A percentile compares a stretch with the other conserved stretches of the same genome.
Conservation (phyloP, 495 filamentous ascomycete species). For the Aspergillus mulundensis region DNA sequence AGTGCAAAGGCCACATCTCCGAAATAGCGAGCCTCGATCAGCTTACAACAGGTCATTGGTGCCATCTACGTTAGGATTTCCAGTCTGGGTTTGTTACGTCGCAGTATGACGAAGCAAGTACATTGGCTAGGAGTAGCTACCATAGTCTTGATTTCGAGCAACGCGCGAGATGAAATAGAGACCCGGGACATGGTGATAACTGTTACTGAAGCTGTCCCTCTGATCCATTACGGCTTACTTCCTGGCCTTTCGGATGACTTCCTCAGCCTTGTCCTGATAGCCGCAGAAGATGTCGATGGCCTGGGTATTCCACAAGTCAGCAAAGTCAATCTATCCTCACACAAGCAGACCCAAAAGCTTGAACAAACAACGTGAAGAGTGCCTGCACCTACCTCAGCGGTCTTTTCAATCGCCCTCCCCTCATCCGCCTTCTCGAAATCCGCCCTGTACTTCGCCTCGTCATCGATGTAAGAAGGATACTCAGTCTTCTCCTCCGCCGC, state of each 20-base stretch:
- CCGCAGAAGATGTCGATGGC: not conserved
- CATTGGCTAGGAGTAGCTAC: too few species aligned
- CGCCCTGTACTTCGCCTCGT: slow-evolving; percentile 1
- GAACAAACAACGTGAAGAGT: not conserved
- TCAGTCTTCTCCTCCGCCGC: not conserved
- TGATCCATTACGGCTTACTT: not conserved
- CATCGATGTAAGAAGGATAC: slow-evolving; percentile 1
- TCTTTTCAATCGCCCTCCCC: slow-evolving; percentile 1
- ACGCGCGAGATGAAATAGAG: too few species aligned
- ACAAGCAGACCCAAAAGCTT: not conserved
- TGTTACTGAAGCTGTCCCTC: too few species aligned
- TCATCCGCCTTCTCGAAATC: slow-evolving; percentile 2
- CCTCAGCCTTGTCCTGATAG: not conserved
- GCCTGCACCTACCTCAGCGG: not conserved
- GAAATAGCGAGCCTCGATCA: too few species aligned
- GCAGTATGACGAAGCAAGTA: too few species aligned
- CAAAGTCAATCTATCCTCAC: not conserved
- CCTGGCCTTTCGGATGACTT: not conserved
- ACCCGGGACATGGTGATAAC: too few species aligned
- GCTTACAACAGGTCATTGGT: too few species aligned
- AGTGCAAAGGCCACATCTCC: too few species aligned
- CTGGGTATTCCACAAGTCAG: not conserved
- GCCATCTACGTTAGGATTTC: too few species aligned
- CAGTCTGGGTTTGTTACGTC: too few species aligned
- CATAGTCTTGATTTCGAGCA: too few species aligned